Evolutionary conservation across 2,329 filamentous ascomycete species (phyloP).

Genomic region (Fusarium pseudoanthophilum): DNA sequence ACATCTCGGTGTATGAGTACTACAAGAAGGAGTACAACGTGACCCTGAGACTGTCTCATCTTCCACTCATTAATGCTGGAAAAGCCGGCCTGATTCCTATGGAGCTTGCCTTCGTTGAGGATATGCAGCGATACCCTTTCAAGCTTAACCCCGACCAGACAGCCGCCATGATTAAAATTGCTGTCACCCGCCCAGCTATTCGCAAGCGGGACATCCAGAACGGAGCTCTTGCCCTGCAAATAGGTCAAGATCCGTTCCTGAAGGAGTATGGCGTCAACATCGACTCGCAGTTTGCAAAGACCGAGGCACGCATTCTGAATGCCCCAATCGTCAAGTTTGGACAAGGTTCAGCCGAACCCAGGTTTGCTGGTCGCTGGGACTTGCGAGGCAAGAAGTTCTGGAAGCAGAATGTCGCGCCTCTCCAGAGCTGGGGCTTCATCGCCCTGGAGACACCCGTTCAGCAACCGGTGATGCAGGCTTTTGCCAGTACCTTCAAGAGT

Average conservation of each 20-base stretch:
- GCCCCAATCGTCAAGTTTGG: slow-evolving; percentile 78
- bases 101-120: slow-evolving; percentile 65
- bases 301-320: slow-evolving; percentile 76
- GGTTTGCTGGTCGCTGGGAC: slow-evolving; percentile 83
- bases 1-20: slow-evolving; percentile 63
- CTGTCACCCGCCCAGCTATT: slow-evolving; percentile 78
- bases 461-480: slow-evolving; percentile 48
- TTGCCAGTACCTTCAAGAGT: slow-evolving; percentile 55
- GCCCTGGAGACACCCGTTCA: slow-evolving; percentile 67
- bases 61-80: slow-evolving; percentile 69
- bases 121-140: slow-evolving; percentile 70
- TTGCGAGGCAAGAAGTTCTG: slow-evolving; percentile 82
- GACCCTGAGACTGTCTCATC: slow-evolving; percentile 55
- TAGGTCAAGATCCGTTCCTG: slow-evolving; percentile 78
- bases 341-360: slow-evolving; percentile 67
- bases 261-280: slow-evolving; percentile 79
- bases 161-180: slow-evolving; percentile 89
- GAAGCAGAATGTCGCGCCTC: slow-evolving; percentile 66
- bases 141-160: slow-evolving; percentile 75
- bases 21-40: slow-evolving; percentile 66
- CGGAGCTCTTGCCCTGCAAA: slow-evolving; percentile 67
- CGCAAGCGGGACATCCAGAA: slow-evolving; percentile 73
- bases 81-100: slow-evolving; percentile 68
- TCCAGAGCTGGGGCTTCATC: slow-evolving; percentile 81
- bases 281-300: slow-evolving; percentile 69